These are phyloP conservation scores for Colletotrichum acutatum DNA, from an alignment of 2,329 filamentous ascomycete genomes.

Conservation along the genomic window DNA sequence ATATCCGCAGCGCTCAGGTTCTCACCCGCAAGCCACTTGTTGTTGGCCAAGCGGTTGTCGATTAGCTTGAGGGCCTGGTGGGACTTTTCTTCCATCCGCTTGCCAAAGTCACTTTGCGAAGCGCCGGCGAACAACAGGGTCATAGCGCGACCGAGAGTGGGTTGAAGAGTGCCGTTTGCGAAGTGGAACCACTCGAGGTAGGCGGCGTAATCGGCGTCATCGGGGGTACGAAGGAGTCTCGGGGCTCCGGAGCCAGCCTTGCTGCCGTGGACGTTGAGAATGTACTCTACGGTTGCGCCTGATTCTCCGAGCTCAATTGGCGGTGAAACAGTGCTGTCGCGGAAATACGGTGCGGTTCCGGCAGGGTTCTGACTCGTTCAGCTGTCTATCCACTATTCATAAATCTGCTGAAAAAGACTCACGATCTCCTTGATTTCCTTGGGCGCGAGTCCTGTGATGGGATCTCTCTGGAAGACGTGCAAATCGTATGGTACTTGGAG, in stretches of 20 bases:
- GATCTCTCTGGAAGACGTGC: slow-evolving; percentile 23
- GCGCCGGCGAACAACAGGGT: slow-evolving; percentile 40
- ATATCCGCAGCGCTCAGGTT: slow-evolving; percentile 74
- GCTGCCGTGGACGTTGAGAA: slow-evolving; percentile 62
- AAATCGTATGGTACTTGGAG: slow-evolving; percentile 33
- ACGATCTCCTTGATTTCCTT: slow-evolving; percentile 29
- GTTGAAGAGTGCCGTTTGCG: slow-evolving; percentile 57
- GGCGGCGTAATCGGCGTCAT: slow-evolving; percentile 62
- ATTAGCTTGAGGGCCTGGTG: slow-evolving; percentile 45
- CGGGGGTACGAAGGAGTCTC: slow-evolving; percentile 52
- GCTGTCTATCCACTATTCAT: not conserved
- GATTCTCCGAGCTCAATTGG: slow-evolving; percentile 61
- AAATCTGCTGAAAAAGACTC: not conserved
- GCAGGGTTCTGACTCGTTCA: slow-evolving; percentile 50
- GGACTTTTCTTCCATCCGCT: slow-evolving; percentile 2
- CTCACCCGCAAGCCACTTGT: slow-evolving; percentile 67
- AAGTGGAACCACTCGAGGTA: slow-evolving; percentile 76
- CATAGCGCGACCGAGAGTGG: slow-evolving; percentile 51
- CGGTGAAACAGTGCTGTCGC: slow-evolving; percentile 61
- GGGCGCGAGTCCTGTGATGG: slow-evolving; percentile 20
- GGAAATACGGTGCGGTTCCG: slow-evolving; percentile 69
- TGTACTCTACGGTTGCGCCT: slow-evolving; percentile 70
- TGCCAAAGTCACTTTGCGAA: slow-evolving; percentile 27
- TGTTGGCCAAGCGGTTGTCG: slow-evolving; percentile 59
- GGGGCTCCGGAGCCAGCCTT: slow-evolving; percentile 47